Evolutionary conservation across 257 asterid genomes (phyloP).

Genomic region (Salvia splendens): DNA sequence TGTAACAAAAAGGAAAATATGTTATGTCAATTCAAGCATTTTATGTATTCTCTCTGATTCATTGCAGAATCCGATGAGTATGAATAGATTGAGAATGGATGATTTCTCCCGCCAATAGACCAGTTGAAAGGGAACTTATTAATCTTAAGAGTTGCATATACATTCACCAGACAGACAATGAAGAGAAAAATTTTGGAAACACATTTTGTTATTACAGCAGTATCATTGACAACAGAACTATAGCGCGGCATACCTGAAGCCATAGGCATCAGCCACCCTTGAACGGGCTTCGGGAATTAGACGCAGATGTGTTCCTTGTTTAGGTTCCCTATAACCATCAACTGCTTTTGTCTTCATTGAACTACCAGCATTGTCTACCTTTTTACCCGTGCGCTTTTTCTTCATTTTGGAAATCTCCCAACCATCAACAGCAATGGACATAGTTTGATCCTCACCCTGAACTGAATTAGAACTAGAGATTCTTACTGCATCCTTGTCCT

Average conservation of each 20-base stretch:
- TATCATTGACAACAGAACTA: conserved; percentile 24
- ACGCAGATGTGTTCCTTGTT: conserved; percentile 70
- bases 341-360: conserved; percentile 51
- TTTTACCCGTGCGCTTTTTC: conserved; percentile 88
- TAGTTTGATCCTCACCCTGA: conserved; percentile 65
- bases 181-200: conserved; percentile 17
- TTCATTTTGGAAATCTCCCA: conserved; percentile 94
- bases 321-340: conserved; percentile 72
- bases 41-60: background rate
- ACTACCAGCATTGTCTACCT: conserved; percentile 59
- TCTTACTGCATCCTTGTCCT: conserved; percentile 69
- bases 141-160: background rate
- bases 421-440: conserved; percentile 68
- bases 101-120: background rate
- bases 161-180: conserved; percentile 21
- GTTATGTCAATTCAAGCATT: conserved; percentile 4
- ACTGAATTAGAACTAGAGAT: conserved; percentile 52
- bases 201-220: conserved; percentile 11
- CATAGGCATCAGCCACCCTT: conserved; percentile 65
- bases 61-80: conserved; percentile 13
- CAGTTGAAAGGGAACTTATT: conserved; percentile 12
- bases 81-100: conserved; percentile 16
- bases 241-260: conserved; percentile 60
- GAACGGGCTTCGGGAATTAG: conserved; percentile 64
- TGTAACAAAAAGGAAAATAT: conserved; percentile 19